These are phyloP conservation scores for Vaccinium macrocarpon DNA, from an alignment of 148 eudicot species.

Conservation along the genomic window DNA sequence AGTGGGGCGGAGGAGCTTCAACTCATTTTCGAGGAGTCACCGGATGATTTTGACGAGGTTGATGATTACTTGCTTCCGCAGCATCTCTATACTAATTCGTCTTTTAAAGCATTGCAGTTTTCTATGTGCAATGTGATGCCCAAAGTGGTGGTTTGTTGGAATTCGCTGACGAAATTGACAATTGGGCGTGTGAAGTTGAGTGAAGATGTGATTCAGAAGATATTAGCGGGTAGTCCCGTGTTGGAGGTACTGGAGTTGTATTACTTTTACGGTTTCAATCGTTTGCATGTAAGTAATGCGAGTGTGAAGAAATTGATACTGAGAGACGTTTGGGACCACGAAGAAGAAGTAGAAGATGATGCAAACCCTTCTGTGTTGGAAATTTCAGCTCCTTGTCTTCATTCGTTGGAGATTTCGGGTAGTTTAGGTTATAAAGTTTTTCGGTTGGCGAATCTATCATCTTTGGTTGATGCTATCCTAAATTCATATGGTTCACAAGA, in stretches of 20 bases:
- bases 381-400: not conserved
- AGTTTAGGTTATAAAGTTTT: not conserved
- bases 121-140: not conserved
- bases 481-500: not conserved
- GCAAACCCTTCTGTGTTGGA: not conserved
- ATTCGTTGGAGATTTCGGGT: not conserved
- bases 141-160: not conserved
- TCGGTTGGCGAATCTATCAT: not conserved
- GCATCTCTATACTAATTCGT: not conserved
- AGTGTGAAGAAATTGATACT: not conserved
- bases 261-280: not conserved
- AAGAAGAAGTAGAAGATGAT: no score
- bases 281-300: not conserved
- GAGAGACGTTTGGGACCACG: not conserved
- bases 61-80: not conserved
- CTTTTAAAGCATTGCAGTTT: not conserved
- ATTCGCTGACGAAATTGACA: not conserved
- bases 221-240: conserved; percentile 4
- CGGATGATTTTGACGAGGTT: not conserved
- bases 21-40: not conserved
- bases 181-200: not conserved
- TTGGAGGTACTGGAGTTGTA: conserved; percentile 13
- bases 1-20: not conserved
- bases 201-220: not conserved
- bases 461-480: conserved; percentile 5